Evolutionary conservation across 441 rosid species (phyloP).

Genomic region (Macaranga tanarius): DNA sequence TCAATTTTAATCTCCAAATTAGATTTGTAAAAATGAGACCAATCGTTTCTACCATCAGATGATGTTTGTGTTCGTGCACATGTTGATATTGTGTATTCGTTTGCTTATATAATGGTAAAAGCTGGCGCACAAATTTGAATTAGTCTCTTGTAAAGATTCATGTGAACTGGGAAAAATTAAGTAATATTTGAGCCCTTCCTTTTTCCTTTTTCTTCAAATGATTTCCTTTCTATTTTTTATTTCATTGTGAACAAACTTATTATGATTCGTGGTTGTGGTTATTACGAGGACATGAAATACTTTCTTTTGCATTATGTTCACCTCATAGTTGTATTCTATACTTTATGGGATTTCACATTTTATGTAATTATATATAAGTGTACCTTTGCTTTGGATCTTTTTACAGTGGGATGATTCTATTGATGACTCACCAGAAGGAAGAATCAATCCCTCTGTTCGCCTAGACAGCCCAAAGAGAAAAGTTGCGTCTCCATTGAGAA

Average conservation of each 20-base stretch:
- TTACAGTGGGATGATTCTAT: slow-evolving; percentile 43
- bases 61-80: not conserved
- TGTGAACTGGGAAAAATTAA: not conserved
- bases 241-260: not conserved
- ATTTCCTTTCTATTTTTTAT: not conserved
- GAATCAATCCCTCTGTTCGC: slow-evolving; percentile 6
- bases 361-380: not conserved
- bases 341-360: not conserved
- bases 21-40: not conserved
- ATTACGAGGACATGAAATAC: not conserved
- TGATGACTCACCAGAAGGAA: slow-evolving; percentile 32
- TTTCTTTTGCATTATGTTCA: not conserved
- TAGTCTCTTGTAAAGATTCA: not conserved
- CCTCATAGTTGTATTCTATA: not conserved
- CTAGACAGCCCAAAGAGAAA: slow-evolving; percentile 32
- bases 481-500: slow-evolving; percentile 38
- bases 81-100: not conserved
- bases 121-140: not conserved
- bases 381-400: not conserved
- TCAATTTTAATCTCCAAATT: not conserved
- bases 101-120: not conserved
- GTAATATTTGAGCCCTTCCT: not conserved
- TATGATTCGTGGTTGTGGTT: not conserved
- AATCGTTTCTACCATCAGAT: not conserved
- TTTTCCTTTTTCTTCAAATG: not conserved